Evolutionary conservation across 1,139 yeast species (phyloP).

Genomic region (Meyerozyma athensensis): DNA sequence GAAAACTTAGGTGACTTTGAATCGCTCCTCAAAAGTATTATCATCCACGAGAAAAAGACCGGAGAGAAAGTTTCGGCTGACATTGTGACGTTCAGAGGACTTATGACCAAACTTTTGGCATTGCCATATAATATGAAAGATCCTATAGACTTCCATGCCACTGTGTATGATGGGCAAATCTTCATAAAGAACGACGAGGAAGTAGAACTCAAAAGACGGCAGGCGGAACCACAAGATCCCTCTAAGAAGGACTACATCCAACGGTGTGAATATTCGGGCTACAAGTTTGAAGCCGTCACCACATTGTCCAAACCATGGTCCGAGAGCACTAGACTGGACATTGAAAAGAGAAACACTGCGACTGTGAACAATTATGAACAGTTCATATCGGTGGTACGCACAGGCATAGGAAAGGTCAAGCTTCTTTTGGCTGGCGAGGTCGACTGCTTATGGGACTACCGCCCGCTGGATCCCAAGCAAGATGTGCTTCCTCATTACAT

Average conservation of each 20-base stretch:
- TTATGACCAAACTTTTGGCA: conserved; percentile 63
- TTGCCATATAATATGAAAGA: conserved; percentile 56
- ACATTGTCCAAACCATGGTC: conserved; percentile 79
- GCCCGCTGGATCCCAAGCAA: conserved; percentile 46
- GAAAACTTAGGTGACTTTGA: conserved; percentile 52
- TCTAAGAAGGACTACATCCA: conserved; percentile 31
- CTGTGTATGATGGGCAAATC: conserved; percentile 75
- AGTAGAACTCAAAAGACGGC: conserved; percentile 27
- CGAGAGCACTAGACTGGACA: conserved; percentile 53
- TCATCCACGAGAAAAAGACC: conserved; percentile 48
- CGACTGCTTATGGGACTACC: conserved; percentile 82
- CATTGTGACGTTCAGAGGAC: conserved; percentile 78
- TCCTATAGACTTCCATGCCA: conserved; percentile 58
- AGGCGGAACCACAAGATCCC: conserved; percentile 21
- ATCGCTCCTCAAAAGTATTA: conserved; percentile 53
- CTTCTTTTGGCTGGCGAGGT: conserved; percentile 84
- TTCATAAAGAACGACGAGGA: conserved; percentile 64
- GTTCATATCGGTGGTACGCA: conserved; percentile 69
- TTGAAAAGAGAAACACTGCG: conserved; percentile 59
- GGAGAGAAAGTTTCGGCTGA: conserved; percentile 52
- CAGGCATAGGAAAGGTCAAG: conserved; percentile 75
- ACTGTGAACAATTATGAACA: conserved; percentile 70
- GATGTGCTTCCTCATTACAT: conserved; percentile 68
- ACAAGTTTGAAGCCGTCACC: conserved; percentile 77
- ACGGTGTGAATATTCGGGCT: conserved; percentile 62